Conservation (phyloP, 2,329 filamentous ascomycete genomes). For the Atkinsonella hypoxylon region DNA sequence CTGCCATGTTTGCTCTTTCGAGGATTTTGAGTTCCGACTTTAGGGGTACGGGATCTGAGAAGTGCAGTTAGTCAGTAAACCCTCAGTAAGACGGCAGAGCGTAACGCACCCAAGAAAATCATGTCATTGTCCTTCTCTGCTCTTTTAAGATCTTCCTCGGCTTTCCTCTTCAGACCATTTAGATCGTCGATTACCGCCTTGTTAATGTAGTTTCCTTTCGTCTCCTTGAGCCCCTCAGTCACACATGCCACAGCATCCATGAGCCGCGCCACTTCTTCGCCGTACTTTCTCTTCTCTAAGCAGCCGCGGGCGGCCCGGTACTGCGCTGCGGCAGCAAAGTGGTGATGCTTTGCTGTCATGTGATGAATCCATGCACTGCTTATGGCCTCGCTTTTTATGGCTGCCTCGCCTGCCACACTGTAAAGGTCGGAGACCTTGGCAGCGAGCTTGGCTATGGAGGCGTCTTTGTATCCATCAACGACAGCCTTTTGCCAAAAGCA, state of each 20-base stretch:
- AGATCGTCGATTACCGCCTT: constrained; percentile 73
- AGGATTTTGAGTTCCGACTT: constrained; percentile 80
- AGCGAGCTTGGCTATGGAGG: constrained; percentile 80
- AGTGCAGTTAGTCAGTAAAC: constrained; percentile 17
- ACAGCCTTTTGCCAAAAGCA: constrained; percentile 98
- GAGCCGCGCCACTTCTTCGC: constrained; percentile 84
- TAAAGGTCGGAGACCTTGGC: constrained; percentile 87
- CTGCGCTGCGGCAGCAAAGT: constrained; percentile 92
- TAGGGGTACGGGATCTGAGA: constrained; percentile 61
- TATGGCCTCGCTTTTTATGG: constrained; percentile 78
- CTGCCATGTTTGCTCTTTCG: constrained; percentile 81
- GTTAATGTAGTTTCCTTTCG: constrained; percentile 60
- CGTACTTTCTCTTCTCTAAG: constrained; percentile 86
- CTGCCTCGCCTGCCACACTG: constrained; percentile 69
- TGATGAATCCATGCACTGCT: constrained; percentile 97
- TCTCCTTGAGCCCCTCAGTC: constrained; percentile 76
- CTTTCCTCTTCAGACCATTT: constrained; percentile 67
- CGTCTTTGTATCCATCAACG: constrained; percentile 86
- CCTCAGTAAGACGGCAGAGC: not conserved
- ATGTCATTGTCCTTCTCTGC: constrained; percentile 95
- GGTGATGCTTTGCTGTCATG: constrained; percentile 91
- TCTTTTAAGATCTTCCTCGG: constrained; percentile 78
- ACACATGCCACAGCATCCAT: constrained; percentile 73
- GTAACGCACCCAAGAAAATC: constrained; percentile 65
- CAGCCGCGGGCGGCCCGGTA: constrained; percentile 85